Conservation (phyloP, 495 filamentous ascomycete genomes). For the Stereocaulon alpinum region DNA sequence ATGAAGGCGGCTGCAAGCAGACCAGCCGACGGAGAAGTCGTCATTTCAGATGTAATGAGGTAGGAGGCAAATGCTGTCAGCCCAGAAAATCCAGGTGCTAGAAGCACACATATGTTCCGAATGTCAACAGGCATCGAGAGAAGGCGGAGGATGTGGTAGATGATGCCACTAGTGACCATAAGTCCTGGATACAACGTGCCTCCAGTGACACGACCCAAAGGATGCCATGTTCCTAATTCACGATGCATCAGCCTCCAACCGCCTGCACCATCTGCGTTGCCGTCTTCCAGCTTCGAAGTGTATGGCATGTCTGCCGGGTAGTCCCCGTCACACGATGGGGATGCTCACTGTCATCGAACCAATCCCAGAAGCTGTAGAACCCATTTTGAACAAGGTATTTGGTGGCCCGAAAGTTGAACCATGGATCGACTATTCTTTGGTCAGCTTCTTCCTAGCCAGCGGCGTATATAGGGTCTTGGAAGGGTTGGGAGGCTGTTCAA, state of each 20-base stretch:
- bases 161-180: conserved; percentile 97
- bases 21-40: conserved; percentile 79
- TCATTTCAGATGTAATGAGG: conserved; percentile 94
- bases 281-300: neutral
- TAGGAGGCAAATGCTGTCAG: conserved; percentile 91
- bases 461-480: conserved; percentile 9
- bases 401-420: conserved; percentile 99
- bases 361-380: conserved; percentile 99
- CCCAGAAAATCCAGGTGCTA: conserved; percentile 92
- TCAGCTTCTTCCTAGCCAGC: conserved; percentile 22
- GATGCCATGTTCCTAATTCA: conserved; percentile 86
- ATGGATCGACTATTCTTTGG: conserved; percentile 75
- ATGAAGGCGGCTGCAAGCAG: conserved; percentile 92
- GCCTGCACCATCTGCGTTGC: neutral
- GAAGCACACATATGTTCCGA: conserved; percentile 94
- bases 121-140: conserved; percentile 95
- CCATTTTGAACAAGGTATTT: conserved; percentile 95
- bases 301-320: neutral
- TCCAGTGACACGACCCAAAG: conserved; percentile 94
- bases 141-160: conserved; percentile 88
- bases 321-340: neutral
- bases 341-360: conserved; percentile 88
- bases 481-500: conserved; percentile 8
- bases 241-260: conserved; percentile 12
- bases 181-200: conserved; percentile 96